Evolutionary conservation across 495 filamentous ascomycete species (phyloP), one percentile per base, ranked within the genome.

Genomic region (Tuber melanosporum): DNA sequence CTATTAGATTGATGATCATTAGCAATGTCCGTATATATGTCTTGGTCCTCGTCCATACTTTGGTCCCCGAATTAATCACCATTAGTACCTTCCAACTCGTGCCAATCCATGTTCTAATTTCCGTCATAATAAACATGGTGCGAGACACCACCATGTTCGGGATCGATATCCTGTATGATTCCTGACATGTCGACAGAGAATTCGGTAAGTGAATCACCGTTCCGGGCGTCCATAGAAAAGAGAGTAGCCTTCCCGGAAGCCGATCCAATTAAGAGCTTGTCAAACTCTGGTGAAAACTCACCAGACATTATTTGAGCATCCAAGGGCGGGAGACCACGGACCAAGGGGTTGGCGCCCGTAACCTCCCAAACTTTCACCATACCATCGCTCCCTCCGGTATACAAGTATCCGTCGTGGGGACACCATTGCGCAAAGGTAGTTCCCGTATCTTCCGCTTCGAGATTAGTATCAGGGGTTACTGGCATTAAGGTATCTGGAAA

Each of bases 301-400:
- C 79, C 82, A 22, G 85, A 85, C 81, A 87, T 87, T 19, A 90
- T 86, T 5, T 85, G 88, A 12, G 88, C 86, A 7, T 86, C 74
- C 1, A 91, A 83, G 5, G 78, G 83, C 6, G 86, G 86, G 1
- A 88, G 81, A 78, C 94, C 88, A 41, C 88, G 84, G n/a, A 97
- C 86, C 43, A 92, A 87, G 1, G 86, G 88, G 82, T 91, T 86
- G 47, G 89, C 87, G 0, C 86, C 81, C 4, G 91, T 87, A 36
- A 96, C 86, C 82, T 98, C 90, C 95, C 95, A 99, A 32, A 90
- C 88, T 74, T 94, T 97, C 10, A 99, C 87, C 0, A 91, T 86
- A 1, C 95, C 95, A 82, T 99, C 95, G 0, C 94, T 95, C 4
- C 91, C 91, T 3, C 94, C 95, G n/a, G 92, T 97, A 80, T 94